Conservation (phyloP, 2,329 filamentous ascomycete genomes). For the Cladophialophora immunda region DNA sequence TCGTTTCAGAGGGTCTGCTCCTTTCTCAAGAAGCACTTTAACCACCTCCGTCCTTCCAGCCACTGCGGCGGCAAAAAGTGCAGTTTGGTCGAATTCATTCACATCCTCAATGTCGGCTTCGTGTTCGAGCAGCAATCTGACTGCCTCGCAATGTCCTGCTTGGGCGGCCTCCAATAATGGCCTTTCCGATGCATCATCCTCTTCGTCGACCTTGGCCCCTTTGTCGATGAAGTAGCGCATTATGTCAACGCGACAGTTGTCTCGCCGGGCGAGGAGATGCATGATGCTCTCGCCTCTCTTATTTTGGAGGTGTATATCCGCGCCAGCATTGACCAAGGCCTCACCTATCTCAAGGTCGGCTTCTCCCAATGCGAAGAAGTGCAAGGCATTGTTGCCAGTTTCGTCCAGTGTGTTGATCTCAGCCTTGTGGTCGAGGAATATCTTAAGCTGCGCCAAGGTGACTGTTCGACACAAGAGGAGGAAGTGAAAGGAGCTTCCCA, state of each 20-base stretch:
- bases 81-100: background rate
- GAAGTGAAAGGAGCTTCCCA: background rate
- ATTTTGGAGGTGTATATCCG: background rate
- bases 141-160: background rate
- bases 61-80: background rate
- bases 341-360: background rate
- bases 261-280: background rate
- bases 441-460: background rate
- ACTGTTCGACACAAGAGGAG: background rate
- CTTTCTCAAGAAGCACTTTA: background rate
- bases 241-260: background rate
- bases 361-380: background rate
- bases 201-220: background rate
- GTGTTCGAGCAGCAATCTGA: slow-evolving; percentile 1
- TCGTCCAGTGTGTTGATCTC: background rate
- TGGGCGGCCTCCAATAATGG: background rate
- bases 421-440: background rate
- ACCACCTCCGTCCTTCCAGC: background rate
- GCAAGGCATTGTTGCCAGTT: background rate
- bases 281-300: background rate
- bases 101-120: background rate
- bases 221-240: background rate
- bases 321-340: background rate
- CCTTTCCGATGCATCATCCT: background rate
- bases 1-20: background rate